A percentile compares a stretch with the other conserved stretches of the same genome.
Evolutionary conservation across 306 rosid species (phyloP).

Genomic region (Cyamopsis tetragonoloba): DNA sequence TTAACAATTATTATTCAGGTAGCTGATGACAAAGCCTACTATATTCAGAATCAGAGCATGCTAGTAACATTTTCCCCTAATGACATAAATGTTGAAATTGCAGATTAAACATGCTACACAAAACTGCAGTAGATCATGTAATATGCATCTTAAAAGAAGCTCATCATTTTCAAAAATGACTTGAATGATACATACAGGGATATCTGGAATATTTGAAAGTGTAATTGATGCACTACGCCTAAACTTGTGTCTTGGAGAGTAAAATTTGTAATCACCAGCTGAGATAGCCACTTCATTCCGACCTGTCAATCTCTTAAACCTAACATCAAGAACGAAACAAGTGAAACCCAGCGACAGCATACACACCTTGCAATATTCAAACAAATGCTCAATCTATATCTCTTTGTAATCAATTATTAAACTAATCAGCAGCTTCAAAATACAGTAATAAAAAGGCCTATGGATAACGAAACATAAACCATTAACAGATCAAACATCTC

Average conservation of each 20-base stretch:
- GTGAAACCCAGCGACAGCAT: conserved; percentile 12
- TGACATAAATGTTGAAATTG: not conserved
- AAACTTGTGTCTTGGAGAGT: conserved; percentile 92
- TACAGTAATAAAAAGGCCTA: not conserved
- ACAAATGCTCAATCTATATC: not conserved
- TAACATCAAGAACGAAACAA: conserved; percentile 32
- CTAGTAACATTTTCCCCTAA: conserved; percentile 2
- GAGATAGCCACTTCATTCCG: conserved; percentile 79
- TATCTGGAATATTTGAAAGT: conserved; percentile 55
- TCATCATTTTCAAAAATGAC: conserved; percentile 20
- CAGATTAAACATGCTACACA: not conserved
- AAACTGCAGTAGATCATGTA: conserved; percentile 12
- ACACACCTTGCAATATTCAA: conserved; percentile 3
- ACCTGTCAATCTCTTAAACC: conserved; percentile 94
- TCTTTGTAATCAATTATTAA: not conserved
- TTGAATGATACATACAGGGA: conserved; percentile 55
- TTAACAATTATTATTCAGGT: not conserved
- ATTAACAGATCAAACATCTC: conserved; percentile 3
- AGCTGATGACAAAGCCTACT: conserved; percentile 12
- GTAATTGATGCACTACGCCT: conserved; percentile 70
- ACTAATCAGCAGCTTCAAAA: not conserved
- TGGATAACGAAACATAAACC: not conserved
- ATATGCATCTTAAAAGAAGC: conserved; percentile 17
- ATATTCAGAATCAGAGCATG: conserved; percentile 11
- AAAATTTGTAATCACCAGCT: conserved; percentile 70